phyloP scores from a whole-genome alignment of 495 filamentous ascomycete species.

The Neurospora intermedia region DNA sequence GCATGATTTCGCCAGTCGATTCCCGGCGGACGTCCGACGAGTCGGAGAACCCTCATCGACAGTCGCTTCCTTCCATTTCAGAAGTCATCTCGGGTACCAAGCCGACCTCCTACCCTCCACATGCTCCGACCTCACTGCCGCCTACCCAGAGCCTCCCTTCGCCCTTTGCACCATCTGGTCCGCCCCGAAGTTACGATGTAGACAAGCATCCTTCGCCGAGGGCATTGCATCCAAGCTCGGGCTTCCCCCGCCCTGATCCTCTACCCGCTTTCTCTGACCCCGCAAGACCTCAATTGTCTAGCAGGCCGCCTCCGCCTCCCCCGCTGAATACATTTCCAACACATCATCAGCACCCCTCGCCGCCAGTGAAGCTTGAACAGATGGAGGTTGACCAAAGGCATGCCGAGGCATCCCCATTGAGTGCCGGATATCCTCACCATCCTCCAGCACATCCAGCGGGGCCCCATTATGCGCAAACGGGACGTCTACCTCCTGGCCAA shows the following conservation, averaged over 20 bases:
- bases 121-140: slow-evolving; percentile 19
- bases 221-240: slow-evolving; percentile 18
- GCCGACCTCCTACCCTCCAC: slow-evolving; percentile 24
- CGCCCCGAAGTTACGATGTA: slow-evolving; percentile 13
- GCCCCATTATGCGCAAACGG: slow-evolving; percentile 25
- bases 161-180: slow-evolving; percentile 19
- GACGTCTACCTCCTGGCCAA: slow-evolving; percentile 29
- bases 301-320: slow-evolving; percentile 17
- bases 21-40: slow-evolving; percentile 32
- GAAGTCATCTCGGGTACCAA: slow-evolving; percentile 36
- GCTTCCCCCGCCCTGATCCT: slow-evolving; percentile 19
- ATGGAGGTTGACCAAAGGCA: slow-evolving; percentile 18
- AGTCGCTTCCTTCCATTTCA: slow-evolving; percentile 40
- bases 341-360: slow-evolving; percentile 15
- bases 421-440: slow-evolving; percentile 15
- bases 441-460: slow-evolving; percentile 20
- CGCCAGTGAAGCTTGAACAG: slow-evolving; percentile 21
- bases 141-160: slow-evolving; percentile 20
- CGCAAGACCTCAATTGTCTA: slow-evolving; percentile 15
- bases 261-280: slow-evolving; percentile 26
- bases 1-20: slow-evolving; percentile 38
- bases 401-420: slow-evolving; percentile 13
- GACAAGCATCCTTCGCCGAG: slow-evolving; percentile 27
- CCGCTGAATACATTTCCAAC: slow-evolving; percentile 23
- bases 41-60: slow-evolving; percentile 27